Base-by-base conservation (phyloP, 2,329 filamentous ascomycete species). In the Metarhizium brunneum region DNA sequence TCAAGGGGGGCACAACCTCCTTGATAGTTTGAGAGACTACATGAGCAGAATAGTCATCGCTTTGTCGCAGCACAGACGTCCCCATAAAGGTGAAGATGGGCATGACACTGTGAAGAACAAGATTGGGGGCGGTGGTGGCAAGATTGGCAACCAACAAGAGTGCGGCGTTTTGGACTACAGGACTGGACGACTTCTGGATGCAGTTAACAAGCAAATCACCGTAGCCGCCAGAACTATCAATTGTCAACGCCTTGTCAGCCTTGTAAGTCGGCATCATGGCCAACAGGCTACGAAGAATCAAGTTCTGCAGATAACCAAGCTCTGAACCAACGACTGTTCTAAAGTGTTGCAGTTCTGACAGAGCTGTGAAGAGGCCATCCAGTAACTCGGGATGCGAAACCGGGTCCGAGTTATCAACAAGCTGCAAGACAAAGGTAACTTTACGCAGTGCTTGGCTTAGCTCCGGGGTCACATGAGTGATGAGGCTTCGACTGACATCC, bases 1-100 rank as follows among this genome's bases (percentile, higher is more conserved):
- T 90, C 48, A 99, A 77, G 14, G 92, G 91, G 29, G 95, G 95
- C 35, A 99, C 89, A 25, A 99, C 92, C 63, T 92, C 88, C 59
- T 91, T 89, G 63, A 99, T 92, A 2, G 94, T 97, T 75, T 90
- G 91, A 64, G 95, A 90, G 56, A 96, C 92, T 36, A 99, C 92
- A 68, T 96, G 90, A 13, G 92, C 91, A 25, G 94, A 97, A 73
- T 96, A 97, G 63, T 97, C 92, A 64, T 99, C 95, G 63, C 90
- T 90, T 72, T 96, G 92, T 51, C 89, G 86, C 52, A 99, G 80
- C 20, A 96, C 86, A 3, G 90, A 96, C 47, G 87, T 88, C 47
- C 92, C 91, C 86, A 97, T 96, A 68, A 97, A 96, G 0, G 94
- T 97, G 73, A 99, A 99, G 53, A 99, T 92, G 13, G 94, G 94